Conservation (phyloP, 331 rosid species). For the Acacia pycnantha region DNA sequence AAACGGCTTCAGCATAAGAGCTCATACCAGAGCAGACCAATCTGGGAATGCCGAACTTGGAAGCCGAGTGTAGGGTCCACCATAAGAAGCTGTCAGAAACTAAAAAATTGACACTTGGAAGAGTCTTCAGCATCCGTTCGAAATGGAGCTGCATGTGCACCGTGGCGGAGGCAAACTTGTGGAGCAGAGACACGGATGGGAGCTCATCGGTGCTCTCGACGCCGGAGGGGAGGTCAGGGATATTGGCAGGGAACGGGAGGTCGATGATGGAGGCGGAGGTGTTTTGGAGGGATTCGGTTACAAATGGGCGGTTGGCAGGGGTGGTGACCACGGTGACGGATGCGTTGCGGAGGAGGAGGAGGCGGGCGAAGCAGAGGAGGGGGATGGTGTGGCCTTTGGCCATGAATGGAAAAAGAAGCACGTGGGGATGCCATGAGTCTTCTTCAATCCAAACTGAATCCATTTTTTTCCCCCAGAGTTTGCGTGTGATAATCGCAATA, state of each 20-base stretch:
- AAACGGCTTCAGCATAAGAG: background rate
- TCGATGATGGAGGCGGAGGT: slow-evolving; percentile 34
- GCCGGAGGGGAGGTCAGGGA: background rate
- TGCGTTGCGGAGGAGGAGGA: slow-evolving; percentile 38
- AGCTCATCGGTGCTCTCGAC: slow-evolving; percentile 23
- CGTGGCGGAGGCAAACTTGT: slow-evolving; percentile 37
- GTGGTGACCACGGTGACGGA: slow-evolving; percentile 46
- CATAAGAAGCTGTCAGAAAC: slow-evolving; percentile 66
- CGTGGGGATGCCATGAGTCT: background rate
- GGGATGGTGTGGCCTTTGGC: slow-evolving; percentile 79
- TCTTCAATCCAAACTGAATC: no score
- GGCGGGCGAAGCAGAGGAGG: slow-evolving; percentile 53
- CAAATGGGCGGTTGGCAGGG: slow-evolving; percentile 43
- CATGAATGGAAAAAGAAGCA: slow-evolving; percentile 45
- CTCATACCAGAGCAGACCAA: background rate
- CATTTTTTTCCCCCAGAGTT: no score
- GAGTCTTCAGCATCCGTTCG: slow-evolving; percentile 33
- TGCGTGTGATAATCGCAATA: no score
- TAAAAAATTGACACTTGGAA: slow-evolving; percentile 48
- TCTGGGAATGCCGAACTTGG: slow-evolving; percentile 12
- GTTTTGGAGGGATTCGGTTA: slow-evolving; percentile 24
- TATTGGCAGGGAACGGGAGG: slow-evolving; percentile 38
- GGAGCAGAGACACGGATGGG: slow-evolving; percentile 43
- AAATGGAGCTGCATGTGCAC: slow-evolving; percentile 43
- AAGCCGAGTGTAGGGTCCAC: slow-evolving; percentile 66